A percentile compares a stretch with the other conserved stretches of the same genome.
phyloP scores from a whole-genome alignment of 1,284 basidiomycete genomes.

The Sporisorium exsertum region DNA sequence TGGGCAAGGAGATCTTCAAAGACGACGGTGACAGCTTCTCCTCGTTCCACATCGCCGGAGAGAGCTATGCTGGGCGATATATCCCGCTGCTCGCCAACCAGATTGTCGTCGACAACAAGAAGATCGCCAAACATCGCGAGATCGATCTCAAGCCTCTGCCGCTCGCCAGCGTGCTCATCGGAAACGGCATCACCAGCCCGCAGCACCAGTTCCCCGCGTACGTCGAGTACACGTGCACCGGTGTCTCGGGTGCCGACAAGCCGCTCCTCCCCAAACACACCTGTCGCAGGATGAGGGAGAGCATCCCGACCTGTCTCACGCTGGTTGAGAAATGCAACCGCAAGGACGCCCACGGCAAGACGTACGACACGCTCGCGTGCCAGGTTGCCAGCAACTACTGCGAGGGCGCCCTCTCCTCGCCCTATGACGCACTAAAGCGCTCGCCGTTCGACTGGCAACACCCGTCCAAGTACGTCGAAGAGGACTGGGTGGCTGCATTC shows the following conservation, averaged over 20 bases:
- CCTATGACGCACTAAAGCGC: slow-evolving; percentile 56
- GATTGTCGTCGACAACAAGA: slow-evolving; percentile 63
- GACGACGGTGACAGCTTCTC: slow-evolving; percentile 25
- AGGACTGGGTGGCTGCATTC: slow-evolving; percentile 62
- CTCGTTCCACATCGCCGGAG: slow-evolving; percentile 64
- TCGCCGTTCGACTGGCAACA: slow-evolving; percentile 65
- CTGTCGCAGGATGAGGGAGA: slow-evolving; percentile 55
- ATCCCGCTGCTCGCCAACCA: slow-evolving; percentile 63
- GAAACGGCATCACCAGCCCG: slow-evolving; percentile 68
- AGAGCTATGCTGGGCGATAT: slow-evolving; percentile 66
- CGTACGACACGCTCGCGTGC: slow-evolving; percentile 58
- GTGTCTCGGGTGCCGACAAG: slow-evolving; percentile 43
- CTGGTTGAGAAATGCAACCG: slow-evolving; percentile 65
- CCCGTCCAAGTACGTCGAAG: slow-evolving; percentile 57
- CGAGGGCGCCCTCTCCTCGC: slow-evolving; percentile 51
- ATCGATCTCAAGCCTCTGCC: slow-evolving; percentile 59
- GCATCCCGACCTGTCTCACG: slow-evolving; percentile 54
- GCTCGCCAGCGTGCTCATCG: slow-evolving; percentile 61
- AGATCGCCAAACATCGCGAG: slow-evolving; percentile 55
- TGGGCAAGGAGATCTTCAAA: slow-evolving; percentile 45
- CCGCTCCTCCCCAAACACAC: slow-evolving; percentile 53
- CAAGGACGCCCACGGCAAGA: slow-evolving; percentile 28
- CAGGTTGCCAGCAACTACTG: slow-evolving; percentile 58
- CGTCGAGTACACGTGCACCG: slow-evolving; percentile 63
- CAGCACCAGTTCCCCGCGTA: slow-evolving; percentile 64